These are phyloP conservation scores for Penicillium fimorum DNA, from an alignment of 495 filamentous ascomycete genomes.

Conservation along the genomic window DNA sequence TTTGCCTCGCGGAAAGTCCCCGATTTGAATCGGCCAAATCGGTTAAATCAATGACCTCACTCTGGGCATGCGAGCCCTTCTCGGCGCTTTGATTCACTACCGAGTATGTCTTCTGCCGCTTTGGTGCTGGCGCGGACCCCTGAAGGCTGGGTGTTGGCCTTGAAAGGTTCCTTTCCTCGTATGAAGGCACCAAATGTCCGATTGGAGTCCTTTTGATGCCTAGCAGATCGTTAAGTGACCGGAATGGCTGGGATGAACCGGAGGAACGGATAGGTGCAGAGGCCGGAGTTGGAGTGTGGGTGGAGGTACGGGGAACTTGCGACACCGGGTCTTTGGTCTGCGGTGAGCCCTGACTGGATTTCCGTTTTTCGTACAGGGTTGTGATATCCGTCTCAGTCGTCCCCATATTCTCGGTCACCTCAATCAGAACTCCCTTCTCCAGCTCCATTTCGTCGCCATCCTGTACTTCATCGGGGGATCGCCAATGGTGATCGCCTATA, in stretches of 20 bases:
- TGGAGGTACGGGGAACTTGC: conserved; percentile 15
- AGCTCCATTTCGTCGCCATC: conserved; percentile 81
- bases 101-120: conserved; percentile 44
- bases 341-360: conserved; percentile 28
- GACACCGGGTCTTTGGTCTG: conserved; percentile 14
- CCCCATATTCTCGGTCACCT: conserved; percentile 74
- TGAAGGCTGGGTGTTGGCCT: conserved; percentile 6
- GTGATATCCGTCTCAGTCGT: conserved; percentile 73
- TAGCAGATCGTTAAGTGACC: conserved; percentile 57
- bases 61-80: conserved; percentile 5
- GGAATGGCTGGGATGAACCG: conserved; percentile 34
- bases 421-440: conserved; percentile 73
- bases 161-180: conserved; percentile 39
- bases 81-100: conserved; percentile 2
- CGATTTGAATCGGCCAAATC: neutral
- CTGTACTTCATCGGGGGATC: conserved; percentile 58
- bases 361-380: conserved; percentile 64
- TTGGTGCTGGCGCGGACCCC: conserved; percentile 37
- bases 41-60: conserved; percentile 28
- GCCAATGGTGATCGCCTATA: conserved; percentile 83
- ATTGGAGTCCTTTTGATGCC: conserved; percentile 53
- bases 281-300: conserved; percentile 1
- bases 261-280: conserved; percentile 28
- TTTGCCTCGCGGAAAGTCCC: neutral
- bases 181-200: conserved; percentile 50